Evolutionary conservation across 2,329 filamentous ascomycete species (phyloP), one percentile per base, ranked within the genome.

Genomic region (Beauveria sp.): DNA sequence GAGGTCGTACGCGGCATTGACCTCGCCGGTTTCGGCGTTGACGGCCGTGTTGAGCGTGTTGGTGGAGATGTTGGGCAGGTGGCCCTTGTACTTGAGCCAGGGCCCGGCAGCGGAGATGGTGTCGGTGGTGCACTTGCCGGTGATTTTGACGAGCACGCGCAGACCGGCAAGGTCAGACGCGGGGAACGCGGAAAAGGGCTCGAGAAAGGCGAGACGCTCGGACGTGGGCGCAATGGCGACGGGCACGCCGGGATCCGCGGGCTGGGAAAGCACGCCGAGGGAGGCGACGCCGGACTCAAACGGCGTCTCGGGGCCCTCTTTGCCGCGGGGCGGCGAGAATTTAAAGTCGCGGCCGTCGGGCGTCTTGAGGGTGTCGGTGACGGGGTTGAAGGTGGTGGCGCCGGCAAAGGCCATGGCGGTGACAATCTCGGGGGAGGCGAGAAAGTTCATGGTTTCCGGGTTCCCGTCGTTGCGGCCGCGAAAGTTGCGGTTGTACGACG

Each of bases 31-130:
- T 64, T 90, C 91, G 48, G 90, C 92, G 75, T 97, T 97, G 72
- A 92, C 83, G 63, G 94, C 94, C 59, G 92, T 94, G 77, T 97
- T 97, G 66, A 99, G 85, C 2, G 94, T 99, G 83, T 99, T 99
- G 72, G 91, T 91, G 68, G 88, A 90, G 75, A 99, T 99, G 80
- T 99, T 99, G 74, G 94, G 91, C 64, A 99, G 85, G 76, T 99
- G 94, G 64, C 94, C 94, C 82, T 97, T 97, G 85, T 97, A 99
- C 78, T 97, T 97, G 67, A 99, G 85, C 93, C 93, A 97, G 18
- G 93, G 93, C 6, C 93, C 93, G 1, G 93, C 93, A 40, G 93
- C 93, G 43, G 92, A 97, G 76, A 99, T 99, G 68, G 94, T 97
- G 77, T 99, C 94, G 48, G 94, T 99, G 61, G 94, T 99, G 82